phyloP scores from a whole-genome alignment of 139 green algal species.

The Bryopsis sp. region DNA sequence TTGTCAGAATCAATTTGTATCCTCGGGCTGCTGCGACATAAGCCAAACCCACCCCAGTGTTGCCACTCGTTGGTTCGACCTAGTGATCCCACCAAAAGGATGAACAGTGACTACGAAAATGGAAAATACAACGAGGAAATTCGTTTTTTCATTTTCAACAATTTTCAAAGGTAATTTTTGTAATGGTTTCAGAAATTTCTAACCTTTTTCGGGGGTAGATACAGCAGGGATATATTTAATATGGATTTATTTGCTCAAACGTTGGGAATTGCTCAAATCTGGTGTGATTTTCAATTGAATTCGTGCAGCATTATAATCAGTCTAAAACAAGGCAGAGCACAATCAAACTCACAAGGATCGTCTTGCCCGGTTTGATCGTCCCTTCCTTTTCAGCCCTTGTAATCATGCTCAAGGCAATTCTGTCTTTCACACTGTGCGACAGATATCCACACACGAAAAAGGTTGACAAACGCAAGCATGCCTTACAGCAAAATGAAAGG shows the following conservation, averaged over 20 bases:
- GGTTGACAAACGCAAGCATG: not conserved
- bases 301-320: no score
- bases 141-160: not conserved
- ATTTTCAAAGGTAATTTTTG: not conserved
- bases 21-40: conserved; percentile 87
- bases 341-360: conserved; percentile 44
- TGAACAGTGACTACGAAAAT: not conserved
- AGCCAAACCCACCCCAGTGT: conserved; percentile 88
- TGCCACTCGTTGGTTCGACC: conserved; percentile 87
- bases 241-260: conserved; percentile 4
- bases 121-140: conserved; percentile 3
- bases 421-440: conserved; percentile 72
- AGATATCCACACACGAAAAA: not conserved
- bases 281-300: no score
- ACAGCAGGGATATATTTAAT: conserved; percentile 7
- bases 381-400: conserved; percentile 56
- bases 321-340: not conserved
- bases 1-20: conserved; percentile 93
- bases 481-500: not conserved
- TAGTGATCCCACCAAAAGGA: conserved; percentile 8
- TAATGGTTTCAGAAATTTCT: not conserved
- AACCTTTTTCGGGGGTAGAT: conserved; percentile 19
- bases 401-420: conserved; percentile 77
- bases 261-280: no score
- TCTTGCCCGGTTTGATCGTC: conserved; percentile 66